These are phyloP conservation scores for Strobilomyces dryophilus DNA, from an alignment of 768 basidiomycete genomes.

Conservation along the genomic window DNA sequence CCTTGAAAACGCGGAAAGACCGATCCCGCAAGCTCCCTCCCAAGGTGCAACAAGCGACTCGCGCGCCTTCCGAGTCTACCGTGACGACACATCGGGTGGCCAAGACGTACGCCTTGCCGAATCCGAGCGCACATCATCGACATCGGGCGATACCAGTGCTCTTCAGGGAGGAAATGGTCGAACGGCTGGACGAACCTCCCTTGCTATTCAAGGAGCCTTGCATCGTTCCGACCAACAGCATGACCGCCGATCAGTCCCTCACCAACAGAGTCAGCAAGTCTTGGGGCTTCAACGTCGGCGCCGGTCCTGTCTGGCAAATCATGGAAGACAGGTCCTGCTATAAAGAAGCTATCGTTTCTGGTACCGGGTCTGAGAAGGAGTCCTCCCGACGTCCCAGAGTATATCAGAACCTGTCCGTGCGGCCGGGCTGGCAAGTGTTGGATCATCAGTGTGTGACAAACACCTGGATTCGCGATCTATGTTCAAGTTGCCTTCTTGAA, in stretches of 20 bases:
- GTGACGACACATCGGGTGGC: slow-evolving; percentile 11
- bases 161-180: slow-evolving; percentile 45
- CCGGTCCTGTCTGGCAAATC: slow-evolving; percentile 77
- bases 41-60: slow-evolving; percentile 5
- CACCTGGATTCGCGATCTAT: background rate
- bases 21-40: slow-evolving; percentile 20
- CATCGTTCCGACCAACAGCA: slow-evolving; percentile 50
- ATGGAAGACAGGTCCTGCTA: slow-evolving; percentile 76
- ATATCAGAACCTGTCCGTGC: slow-evolving; percentile 41
- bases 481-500: slow-evolving; percentile 5
- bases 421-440: slow-evolving; percentile 44
- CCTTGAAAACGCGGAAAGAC: slow-evolving; percentile 13
- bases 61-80: slow-evolving; percentile 5
- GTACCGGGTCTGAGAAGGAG: slow-evolving; percentile 38
- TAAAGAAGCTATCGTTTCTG: slow-evolving; percentile 49
- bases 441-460: slow-evolving; percentile 42
- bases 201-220: slow-evolving; percentile 43
- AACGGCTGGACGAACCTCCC: slow-evolving; percentile 54
- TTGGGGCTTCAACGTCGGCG: slow-evolving; percentile 70
- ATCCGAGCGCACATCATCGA: slow-evolving; percentile 66
- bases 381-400: slow-evolving; percentile 57
- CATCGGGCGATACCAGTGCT: slow-evolving; percentile 66
- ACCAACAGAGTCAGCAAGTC: slow-evolving; percentile 58
- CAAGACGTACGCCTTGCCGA: slow-evolving; percentile 55
- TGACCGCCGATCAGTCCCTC: slow-evolving; percentile 45